Evolutionary conservation across 176 grass and related monocot species (phyloP).

Genomic region (Oryza rufipogon): DNA sequence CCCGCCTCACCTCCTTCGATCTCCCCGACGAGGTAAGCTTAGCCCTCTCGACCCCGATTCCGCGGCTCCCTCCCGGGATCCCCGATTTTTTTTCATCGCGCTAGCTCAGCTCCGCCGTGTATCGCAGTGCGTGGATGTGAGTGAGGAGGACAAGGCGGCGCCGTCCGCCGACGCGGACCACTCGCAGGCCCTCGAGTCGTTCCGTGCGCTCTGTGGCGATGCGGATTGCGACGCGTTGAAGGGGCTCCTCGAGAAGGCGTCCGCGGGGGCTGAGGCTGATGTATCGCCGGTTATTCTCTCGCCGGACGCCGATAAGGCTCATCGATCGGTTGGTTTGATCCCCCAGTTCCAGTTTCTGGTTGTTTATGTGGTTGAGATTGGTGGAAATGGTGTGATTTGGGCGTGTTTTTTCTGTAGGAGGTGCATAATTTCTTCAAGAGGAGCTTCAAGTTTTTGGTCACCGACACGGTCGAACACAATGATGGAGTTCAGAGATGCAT

Average conservation of each 20-base stretch:
- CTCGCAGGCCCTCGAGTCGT: conserved; percentile 49
- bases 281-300: conserved; percentile 66
- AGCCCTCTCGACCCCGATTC: background rate
- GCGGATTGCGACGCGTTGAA: conserved; percentile 54
- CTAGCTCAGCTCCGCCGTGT: background rate
- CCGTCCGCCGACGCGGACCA: conserved; percentile 64
- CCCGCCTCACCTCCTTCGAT: conserved; percentile 84
- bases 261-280: conserved; percentile 38
- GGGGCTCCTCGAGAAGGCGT: conserved; percentile 57
- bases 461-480: conserved; percentile 76
- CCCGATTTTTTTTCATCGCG: background rate
- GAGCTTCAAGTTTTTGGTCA: conserved; percentile 88
- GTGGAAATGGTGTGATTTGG: background rate
- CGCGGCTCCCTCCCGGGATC: background rate
- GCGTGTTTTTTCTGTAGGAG: conserved; percentile 52
- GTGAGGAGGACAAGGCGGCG: conserved; percentile 59
- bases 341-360: background rate
- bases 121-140: conserved; percentile 56
- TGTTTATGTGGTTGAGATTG: background rate
- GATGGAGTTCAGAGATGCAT: conserved; percentile 70
- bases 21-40: conserved; percentile 61
- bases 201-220: conserved; percentile 67
- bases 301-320: conserved; percentile 73
- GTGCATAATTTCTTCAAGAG: conserved; percentile 89
- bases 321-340: conserved; percentile 75